Evolutionary conservation across 1,284 basidiomycete species (phyloP).

Genomic region (Irpex rosettiformis): DNA sequence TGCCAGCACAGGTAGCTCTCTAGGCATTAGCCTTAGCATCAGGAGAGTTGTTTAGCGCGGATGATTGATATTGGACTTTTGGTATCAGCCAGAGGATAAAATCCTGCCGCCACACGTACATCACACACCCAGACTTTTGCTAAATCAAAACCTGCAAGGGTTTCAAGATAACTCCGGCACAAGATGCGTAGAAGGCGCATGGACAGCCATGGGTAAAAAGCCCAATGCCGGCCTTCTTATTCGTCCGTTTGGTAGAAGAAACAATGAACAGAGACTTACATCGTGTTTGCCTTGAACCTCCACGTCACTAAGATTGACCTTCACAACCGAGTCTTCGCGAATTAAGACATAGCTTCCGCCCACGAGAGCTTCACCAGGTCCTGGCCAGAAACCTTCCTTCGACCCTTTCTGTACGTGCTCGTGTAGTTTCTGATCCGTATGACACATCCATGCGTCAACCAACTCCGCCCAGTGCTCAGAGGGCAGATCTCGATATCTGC

Average conservation of each 20-base stretch:
- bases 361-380: slow-evolving; percentile 66
- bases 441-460: slow-evolving; percentile 98
- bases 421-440: slow-evolving; percentile 81
- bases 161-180: slow-evolving; percentile 34
- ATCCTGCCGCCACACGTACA: slow-evolving; percentile 27
- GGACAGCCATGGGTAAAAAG: slow-evolving; percentile 59
- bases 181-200: slow-evolving; percentile 22
- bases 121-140: slow-evolving; percentile 10
- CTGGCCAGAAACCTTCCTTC: slow-evolving; percentile 79
- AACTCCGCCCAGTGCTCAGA: slow-evolving; percentile 97
- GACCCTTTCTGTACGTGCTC: slow-evolving; percentile 65
- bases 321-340: slow-evolving; percentile 53
- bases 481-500: slow-evolving; percentile 78
- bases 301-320: slow-evolving; percentile 49
- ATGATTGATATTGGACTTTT: slow-evolving; percentile 71
- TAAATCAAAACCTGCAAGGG: slow-evolving; percentile 49
- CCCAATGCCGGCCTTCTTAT: slow-evolving; percentile 88
- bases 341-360: slow-evolving; percentile 81
- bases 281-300: slow-evolving; percentile 25
- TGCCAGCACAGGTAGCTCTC: slow-evolving; percentile 85
- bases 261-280: slow-evolving; percentile 23
- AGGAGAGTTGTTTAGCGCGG: slow-evolving; percentile 76
- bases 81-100: slow-evolving; percentile 79
- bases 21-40: slow-evolving; percentile 59
- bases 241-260: slow-evolving; percentile 46